Evolutionary conservation across 495 filamentous ascomycete species (phyloP), one percentile per base, ranked within the genome.

Genomic region (Monascus purpureus): DNA sequence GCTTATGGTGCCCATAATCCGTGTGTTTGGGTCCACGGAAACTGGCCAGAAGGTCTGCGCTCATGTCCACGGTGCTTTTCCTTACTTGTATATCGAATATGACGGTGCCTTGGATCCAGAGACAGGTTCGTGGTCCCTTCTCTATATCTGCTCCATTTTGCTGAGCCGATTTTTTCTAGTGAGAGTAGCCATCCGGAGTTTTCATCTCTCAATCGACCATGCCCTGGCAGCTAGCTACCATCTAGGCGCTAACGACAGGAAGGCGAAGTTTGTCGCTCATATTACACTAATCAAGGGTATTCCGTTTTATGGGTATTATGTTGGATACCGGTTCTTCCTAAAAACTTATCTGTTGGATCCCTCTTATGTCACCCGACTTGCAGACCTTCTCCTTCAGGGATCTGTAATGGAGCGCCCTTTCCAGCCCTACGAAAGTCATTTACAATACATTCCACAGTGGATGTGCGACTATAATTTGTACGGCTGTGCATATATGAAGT

Each of bases 381-480:
- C 78, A 12, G 84, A 94, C 37, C 68, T 96, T 19, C 61, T 97
- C 20, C 75, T 80, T 15, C 82, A 92, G 50, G 90, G 88, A 15
- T 74, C 75, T 8, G 71, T 97, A 28, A 72, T 96, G 73, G 78
- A 80, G 44, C 73, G 65, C 28, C 61, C 69, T 7, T 74, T 96
- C 20, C 90, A 97, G 43, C 87, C 90, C 2, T 90, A 86, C 49
- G 90, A 97, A 53, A 84, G 79, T 29, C 92, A 96, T 53, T 52
- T 96, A 25, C 80, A 92, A 51, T 96, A 80, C 54, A 55, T 94
- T 6, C 68, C 87, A 1, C 92, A 95, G 59, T 96, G 92, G 73
- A 94, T 96, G 88, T 80, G 78, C 41, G 92, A 97, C 48, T 96
- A 85, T 65, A 96, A 93, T 42, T 63, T 97, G 41, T 94, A 88